Conservation (phyloP, 768 basidiomycete species). For the Clitopilus passeckerianus region DNA sequence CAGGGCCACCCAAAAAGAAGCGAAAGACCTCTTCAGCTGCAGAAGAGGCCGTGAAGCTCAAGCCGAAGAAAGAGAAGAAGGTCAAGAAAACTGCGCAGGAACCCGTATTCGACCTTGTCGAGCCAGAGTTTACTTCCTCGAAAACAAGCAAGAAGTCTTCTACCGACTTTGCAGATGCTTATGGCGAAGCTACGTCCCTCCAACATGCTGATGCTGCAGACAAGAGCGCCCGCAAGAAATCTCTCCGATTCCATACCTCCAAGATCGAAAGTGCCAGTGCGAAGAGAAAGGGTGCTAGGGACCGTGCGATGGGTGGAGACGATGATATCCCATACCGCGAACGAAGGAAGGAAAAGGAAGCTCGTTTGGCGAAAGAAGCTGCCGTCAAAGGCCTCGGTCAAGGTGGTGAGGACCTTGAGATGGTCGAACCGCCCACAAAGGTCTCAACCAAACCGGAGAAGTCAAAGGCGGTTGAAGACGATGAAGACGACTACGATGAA, state of each 20-base stretch:
- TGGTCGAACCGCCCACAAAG: slow-evolving; percentile 36
- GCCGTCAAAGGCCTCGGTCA: slow-evolving; percentile 37
- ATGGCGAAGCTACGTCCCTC: slow-evolving; percentile 72
- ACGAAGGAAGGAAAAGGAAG: slow-evolving; percentile 58
- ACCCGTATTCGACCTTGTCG: slow-evolving; percentile 72
- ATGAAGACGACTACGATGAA: slow-evolving; percentile 2
- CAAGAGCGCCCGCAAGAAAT: slow-evolving; percentile 76
- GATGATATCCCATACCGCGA: slow-evolving; percentile 93
- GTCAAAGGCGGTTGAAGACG: slow-evolving; percentile 33
- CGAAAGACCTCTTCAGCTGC: slow-evolving; percentile 12
- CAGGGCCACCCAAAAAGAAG: not conserved
- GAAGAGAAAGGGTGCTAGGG: slow-evolving; percentile 69
- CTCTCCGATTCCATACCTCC: slow-evolving; percentile 89
- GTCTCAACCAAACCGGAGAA: slow-evolving; percentile 15
- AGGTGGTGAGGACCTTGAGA: slow-evolving; percentile 68
- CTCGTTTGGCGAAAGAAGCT: slow-evolving; percentile 49
- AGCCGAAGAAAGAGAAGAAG: slow-evolving; percentile 10
- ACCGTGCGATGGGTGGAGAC: slow-evolving; percentile 76
- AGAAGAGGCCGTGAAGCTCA: not conserved
- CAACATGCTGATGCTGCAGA: slow-evolving; percentile 72
- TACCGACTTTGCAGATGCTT: slow-evolving; percentile 32
- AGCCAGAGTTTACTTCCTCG: slow-evolving; percentile 63
- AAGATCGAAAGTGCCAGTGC: slow-evolving; percentile 82
- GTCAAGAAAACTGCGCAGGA: slow-evolving; percentile 6
- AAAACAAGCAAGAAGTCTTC: slow-evolving; percentile 19